Base-by-base conservation (phyloP, 2,329 filamentous ascomycete species). In the Penicillium aurantiogriseum region DNA sequence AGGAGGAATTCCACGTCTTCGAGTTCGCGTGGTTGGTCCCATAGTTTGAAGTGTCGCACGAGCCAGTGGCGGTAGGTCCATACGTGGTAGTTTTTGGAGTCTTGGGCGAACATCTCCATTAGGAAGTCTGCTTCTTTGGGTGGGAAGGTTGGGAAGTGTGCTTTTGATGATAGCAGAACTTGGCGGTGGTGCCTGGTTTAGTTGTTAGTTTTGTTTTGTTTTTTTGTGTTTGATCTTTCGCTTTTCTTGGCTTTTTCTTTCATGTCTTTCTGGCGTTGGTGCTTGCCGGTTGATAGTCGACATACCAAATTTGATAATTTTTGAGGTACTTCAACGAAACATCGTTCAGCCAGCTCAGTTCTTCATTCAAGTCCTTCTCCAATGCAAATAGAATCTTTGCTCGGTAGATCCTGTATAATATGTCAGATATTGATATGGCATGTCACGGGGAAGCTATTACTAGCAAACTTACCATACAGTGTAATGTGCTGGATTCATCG, bases 61-160 rank as follows among this genome's bases (percentile, higher is more conserved):
- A 88, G 72, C 86, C 88, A 81, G 73, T 96, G 91, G 57, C 94
- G 84, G 78, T 97, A 99, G 54, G 88, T 91, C 94, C 94, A 99
- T 47, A 97, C 94, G 73, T 99, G 94, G 74, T 99, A 97, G 79
- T 99, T 99, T 79, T 99, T 99, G 49, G 89, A 85, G 73, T 99
- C 94, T 66, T 89, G 83, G 40, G 82, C 83, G 54, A 99, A 87
- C 84, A 99, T 97, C 46, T 82, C 76, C 58, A 82, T 83, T 58
- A 97, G 83, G 73, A 97, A 97, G 15, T 81, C 81, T 21, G 83
- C 80, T 77, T 99, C 94, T 4, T 83, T 84, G 4, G 80, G 73
- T 11, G 84, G 85, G 51, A 91, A 81, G 19, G 72, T 79, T 15
- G 84, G 78, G 57, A 81, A 81, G 66, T 80, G 63, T 8, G 60